phyloP scores from a whole-genome alignment of 495 filamentous ascomycete genomes.

The Xylona heveae region DNA sequence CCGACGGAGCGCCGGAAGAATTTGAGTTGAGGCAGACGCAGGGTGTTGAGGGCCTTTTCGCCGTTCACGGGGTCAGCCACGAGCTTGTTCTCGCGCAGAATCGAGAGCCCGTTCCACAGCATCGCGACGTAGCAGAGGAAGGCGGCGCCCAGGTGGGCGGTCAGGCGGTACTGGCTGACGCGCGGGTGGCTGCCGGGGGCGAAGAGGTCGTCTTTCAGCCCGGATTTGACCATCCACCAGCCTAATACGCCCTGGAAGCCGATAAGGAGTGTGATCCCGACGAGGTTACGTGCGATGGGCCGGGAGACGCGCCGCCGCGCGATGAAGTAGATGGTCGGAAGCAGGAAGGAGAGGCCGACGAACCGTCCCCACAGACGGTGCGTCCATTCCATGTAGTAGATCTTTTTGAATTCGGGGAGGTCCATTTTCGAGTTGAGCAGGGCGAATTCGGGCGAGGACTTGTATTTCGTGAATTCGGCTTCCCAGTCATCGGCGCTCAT shows the following conservation, averaged over 20 bases:
- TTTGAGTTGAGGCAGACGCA: slow-evolving; percentile 42
- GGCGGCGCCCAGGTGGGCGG: slow-evolving; percentile 72
- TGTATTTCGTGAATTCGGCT: slow-evolving; percentile 78
- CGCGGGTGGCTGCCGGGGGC: slow-evolving; percentile 74
- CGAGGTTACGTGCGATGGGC: slow-evolving; percentile 54
- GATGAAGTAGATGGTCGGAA: slow-evolving; percentile 78
- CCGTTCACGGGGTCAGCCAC: slow-evolving; percentile 37
- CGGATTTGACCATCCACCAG: slow-evolving; percentile 99
- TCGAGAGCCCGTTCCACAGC: slow-evolving; percentile 76
- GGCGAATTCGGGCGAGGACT: slow-evolving; percentile 73
- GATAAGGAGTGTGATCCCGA: slow-evolving; percentile 70
- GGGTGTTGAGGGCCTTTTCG: slow-evolving; percentile 27
- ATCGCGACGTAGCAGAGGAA: slow-evolving; percentile 84
- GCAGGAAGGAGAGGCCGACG: slow-evolving; percentile 70
- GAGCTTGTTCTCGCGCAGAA: slow-evolving; percentile 52
- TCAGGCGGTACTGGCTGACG: slow-evolving; percentile 83
- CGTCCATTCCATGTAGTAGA: slow-evolving; percentile 99
- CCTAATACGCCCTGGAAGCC: slow-evolving; percentile 90
- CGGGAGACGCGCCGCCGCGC: slow-evolving; percentile 55
- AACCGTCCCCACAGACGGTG: slow-evolving; percentile 92
- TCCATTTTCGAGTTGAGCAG: slow-evolving; percentile 82
- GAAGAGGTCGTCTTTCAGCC: slow-evolving; percentile 85
- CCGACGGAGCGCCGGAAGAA: slow-evolving; percentile 52
- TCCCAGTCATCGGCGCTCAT: slow-evolving; percentile 61
- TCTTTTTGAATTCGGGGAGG: slow-evolving; percentile 84